Percentiles rank a stretch among this genome's conserved stretches.
Evolutionary conservation across 163 green algal genomes (phyloP).

Genomic region (Coccomyxa subellipsoidea): DNA sequence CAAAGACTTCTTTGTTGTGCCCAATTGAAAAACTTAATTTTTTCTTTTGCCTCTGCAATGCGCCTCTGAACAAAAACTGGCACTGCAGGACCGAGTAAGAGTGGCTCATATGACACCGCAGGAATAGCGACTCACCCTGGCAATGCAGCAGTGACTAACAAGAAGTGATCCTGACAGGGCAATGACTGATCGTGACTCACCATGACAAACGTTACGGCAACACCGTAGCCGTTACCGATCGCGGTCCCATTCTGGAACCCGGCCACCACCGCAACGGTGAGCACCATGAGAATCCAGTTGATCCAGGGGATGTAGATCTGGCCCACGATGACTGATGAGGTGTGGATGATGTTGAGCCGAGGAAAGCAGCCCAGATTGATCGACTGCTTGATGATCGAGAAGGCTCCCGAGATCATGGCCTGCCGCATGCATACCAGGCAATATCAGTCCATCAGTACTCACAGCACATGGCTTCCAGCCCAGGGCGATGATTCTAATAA

Average conservation of each 20-base stretch:
- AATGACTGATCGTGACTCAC: not conserved
- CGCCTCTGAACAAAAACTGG: no score
- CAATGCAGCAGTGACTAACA: not conserved
- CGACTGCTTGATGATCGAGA: slow-evolving; percentile 54
- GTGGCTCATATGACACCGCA: no score
- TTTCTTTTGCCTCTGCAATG: no score
- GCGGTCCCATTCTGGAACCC: slow-evolving; percentile 38
- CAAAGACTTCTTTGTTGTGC: no score
- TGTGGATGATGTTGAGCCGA: slow-evolving; percentile 48
- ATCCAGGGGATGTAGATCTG: slow-evolving; percentile 17
- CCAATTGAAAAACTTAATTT: no score
- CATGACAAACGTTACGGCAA: not conserved
- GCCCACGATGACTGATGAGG: slow-evolving; percentile 12
- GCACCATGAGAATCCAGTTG: slow-evolving; percentile 18
- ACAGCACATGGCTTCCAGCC: no score
- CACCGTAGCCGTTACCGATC: slow-evolving; percentile 35
- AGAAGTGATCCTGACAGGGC: not conserved
- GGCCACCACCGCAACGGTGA: slow-evolving; percentile 11
- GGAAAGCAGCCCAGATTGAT: slow-evolving; percentile 57
- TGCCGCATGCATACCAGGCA: slow-evolving; percentile 25
- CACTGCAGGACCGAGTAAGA: no score
- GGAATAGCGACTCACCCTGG: not conserved
- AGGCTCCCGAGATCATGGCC: slow-evolving; percentile 51
- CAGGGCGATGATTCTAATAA: no score
- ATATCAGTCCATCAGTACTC: no score